These are phyloP conservation scores for Lipomyces yarrowii DNA, from an alignment of 1,139 yeast genomes.

Conservation along the genomic window DNA sequence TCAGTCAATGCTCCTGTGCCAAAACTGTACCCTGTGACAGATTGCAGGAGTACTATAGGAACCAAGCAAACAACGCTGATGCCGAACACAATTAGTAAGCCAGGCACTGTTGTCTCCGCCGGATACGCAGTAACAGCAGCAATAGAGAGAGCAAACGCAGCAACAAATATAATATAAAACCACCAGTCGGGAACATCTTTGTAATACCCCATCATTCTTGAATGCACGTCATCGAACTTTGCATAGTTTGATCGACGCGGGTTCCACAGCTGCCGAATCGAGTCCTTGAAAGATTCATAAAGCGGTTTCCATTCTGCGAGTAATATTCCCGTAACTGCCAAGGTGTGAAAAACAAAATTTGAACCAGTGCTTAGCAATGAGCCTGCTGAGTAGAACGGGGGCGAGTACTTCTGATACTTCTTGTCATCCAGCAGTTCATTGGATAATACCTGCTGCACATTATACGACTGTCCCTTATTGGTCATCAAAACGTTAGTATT, in stretches of 20 bases:
- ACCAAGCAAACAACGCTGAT: slow-evolving; percentile 38
- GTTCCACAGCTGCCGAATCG: too few species aligned
- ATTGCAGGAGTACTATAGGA: slow-evolving; percentile 29
- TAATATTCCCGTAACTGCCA: slow-evolving; percentile 7
- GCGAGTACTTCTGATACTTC: slow-evolving; percentile 58
- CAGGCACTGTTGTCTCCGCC: slow-evolving; percentile 14
- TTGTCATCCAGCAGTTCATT: slow-evolving; percentile 48
- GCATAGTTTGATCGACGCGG: slow-evolving; percentile 49
- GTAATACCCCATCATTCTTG: slow-evolving; percentile 52
- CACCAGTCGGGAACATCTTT: slow-evolving; percentile 42
- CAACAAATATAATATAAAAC: slow-evolving; percentile 53
- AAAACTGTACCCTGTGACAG: slow-evolving; percentile 44
- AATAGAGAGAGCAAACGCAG: slow-evolving; percentile 48
- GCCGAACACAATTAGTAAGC: slow-evolving; percentile 50
- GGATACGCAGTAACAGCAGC: slow-evolving; percentile 3
- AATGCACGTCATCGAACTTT: slow-evolving; percentile 2
- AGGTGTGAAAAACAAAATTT: slow-evolving; percentile 32
- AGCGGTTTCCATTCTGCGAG: slow-evolving; percentile 32
- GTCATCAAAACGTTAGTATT: slow-evolving; percentile 49
- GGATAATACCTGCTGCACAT: slow-evolving; percentile 51
- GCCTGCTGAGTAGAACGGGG: slow-evolving; percentile 35
- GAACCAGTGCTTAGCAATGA: background rate
- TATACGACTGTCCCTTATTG: slow-evolving; percentile 53
- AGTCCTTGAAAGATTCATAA: background rate
- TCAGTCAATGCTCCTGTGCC: slow-evolving; percentile 65